phyloP scores from a whole-genome alignment of 805 yeast genomes.

The Sungouiozyma intestinalis region DNA sequence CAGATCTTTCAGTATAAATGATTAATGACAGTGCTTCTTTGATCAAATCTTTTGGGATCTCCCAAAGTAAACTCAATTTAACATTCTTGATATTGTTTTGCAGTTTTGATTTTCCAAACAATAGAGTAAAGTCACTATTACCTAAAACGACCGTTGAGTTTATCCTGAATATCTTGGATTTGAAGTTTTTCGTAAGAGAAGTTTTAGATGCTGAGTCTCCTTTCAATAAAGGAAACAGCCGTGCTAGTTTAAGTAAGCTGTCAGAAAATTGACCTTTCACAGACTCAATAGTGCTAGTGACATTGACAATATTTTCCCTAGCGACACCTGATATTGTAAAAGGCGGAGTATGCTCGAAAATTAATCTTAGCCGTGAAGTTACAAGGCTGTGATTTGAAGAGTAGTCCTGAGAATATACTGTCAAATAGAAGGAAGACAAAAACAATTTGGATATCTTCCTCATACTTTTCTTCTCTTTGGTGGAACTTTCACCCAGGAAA shows the following conservation, averaged over 20 bases:
- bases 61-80: constrained; percentile 13
- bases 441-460: constrained; percentile 11
- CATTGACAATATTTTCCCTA: constrained; percentile 13
- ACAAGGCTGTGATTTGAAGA: constrained; percentile 19
- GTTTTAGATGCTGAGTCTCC: constrained; percentile 1
- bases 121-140: constrained; percentile 13
- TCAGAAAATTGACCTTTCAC: constrained; percentile 21
- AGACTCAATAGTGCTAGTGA: constrained; percentile 16
- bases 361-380: constrained; percentile 13
- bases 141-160: constrained; percentile 14
- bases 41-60: constrained; percentile 14
- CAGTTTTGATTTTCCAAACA: constrained; percentile 10
- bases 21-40: constrained; percentile 17
- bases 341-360: constrained; percentile 12
- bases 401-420: constrained; percentile 17
- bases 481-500: constrained; percentile 29
- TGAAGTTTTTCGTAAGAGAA: background rate
- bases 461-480: constrained; percentile 4
- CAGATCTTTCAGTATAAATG: constrained; percentile 14
- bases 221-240: constrained; percentile 4
- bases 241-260: constrained; percentile 11
- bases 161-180: constrained; percentile 9
- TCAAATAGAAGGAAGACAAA: constrained; percentile 16
- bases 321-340: constrained; percentile 6
- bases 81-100: constrained; percentile 10